Conservation (phyloP, 257 asterid genomes). For the Lycium ferocissimum region DNA sequence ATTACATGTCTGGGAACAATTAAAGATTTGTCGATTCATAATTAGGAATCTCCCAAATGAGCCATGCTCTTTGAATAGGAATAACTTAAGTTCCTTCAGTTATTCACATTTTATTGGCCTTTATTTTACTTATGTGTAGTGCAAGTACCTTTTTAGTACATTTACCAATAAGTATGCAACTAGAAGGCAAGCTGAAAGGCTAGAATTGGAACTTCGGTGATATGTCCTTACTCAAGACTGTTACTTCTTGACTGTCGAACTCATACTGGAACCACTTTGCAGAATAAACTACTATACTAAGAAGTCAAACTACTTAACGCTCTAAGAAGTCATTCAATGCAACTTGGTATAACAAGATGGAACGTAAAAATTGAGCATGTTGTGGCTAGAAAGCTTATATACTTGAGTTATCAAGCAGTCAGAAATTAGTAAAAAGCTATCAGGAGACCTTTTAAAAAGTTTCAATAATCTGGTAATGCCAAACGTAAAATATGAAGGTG, state of each 20-base stretch:
- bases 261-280: neutral
- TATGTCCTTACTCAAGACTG: neutral
- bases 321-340: neutral
- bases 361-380: neutral
- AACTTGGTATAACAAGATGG: neutral
- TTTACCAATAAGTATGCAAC: neutral
- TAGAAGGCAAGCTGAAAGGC: neutral
- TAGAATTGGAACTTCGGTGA: neutral
- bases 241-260: neutral
- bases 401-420: neutral
- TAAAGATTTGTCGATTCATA: neutral
- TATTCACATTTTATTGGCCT: neutral
- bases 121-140: neutral
- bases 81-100: neutral
- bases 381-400: neutral
- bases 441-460: neutral
- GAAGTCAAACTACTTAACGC: neutral
- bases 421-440: neutral
- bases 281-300: neutral
- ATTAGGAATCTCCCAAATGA: neutral
- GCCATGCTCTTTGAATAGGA: neutral
- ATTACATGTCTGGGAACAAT: neutral
- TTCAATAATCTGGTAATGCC: neutral
- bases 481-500: neutral
- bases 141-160: neutral